Conservation (phyloP, 1,284 basidiomycete species). For the Ceratobasidium sp. region DNA sequence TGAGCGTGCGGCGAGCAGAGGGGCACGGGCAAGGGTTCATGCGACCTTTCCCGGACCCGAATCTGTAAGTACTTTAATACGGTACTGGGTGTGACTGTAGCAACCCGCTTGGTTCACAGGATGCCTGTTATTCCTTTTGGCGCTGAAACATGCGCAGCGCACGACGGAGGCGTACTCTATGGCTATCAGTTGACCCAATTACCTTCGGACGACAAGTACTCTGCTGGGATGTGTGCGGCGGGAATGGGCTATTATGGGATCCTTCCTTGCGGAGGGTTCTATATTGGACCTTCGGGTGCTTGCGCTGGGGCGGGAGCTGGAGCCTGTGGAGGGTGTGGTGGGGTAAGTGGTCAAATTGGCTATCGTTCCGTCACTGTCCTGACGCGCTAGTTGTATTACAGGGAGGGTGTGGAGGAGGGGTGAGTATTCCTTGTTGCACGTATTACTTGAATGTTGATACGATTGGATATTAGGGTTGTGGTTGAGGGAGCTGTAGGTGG, state of each 20-base stretch:
- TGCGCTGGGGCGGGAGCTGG: slow-evolving; percentile 16
- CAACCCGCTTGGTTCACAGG: neutral
- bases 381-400: neutral
- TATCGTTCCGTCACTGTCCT: neutral
- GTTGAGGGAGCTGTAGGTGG: neutral
- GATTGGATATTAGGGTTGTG: neutral
- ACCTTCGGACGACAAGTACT: slow-evolving; percentile 8
- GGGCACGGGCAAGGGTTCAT: slow-evolving; percentile 26
- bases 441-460: neutral
- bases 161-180: slow-evolving; percentile 32
- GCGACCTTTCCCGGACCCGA: slow-evolving; percentile 33
- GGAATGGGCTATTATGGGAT: slow-evolving; percentile 26
- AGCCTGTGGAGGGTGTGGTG: slow-evolving; percentile 27
- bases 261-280: slow-evolving; percentile 4
- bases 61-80: slow-evolving; percentile 6
- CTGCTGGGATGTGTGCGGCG: slow-evolving; percentile 20
- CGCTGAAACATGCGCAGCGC: slow-evolving; percentile 36
- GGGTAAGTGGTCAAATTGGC: slow-evolving; percentile 9
- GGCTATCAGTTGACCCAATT: neutral
- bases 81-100: neutral
- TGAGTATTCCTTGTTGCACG: neutral
- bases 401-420: neutral
- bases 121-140: slow-evolving; percentile 27
- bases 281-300: slow-evolving; percentile 2
- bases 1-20: slow-evolving; percentile 1